A percentile compares a stretch with the other conserved stretches of the same genome.
phyloP scores from a whole-genome alignment of 2,329 filamentous ascomycete genomes.

The Fusarium xyrophilum region DNA sequence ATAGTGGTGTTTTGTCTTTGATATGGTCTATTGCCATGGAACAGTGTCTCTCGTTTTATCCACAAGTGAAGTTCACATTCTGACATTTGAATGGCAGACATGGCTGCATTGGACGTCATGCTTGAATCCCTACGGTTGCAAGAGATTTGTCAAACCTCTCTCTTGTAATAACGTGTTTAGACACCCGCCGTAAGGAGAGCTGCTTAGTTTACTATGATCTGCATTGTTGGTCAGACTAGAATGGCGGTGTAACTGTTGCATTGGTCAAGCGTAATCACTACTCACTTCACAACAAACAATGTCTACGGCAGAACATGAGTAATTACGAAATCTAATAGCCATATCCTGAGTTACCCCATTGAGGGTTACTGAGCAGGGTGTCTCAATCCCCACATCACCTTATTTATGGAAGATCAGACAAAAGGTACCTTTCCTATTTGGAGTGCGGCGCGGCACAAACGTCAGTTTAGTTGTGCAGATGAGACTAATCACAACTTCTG shows the following conservation, averaged over 20 bases:
- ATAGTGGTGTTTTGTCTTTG: background rate
- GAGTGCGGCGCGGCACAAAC: background rate
- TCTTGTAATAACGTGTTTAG: background rate
- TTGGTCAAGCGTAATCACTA: background rate
- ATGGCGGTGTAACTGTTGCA: background rate
- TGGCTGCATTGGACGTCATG: background rate
- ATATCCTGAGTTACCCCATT: rapidly evolving
- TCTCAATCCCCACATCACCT: background rate
- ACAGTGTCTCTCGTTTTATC: background rate
- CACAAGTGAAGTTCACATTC: background rate
- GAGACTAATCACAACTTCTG: background rate
- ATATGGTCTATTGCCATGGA: background rate
- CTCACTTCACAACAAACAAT: background rate
- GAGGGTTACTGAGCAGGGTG: rapidly evolving
- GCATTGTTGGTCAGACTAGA: background rate
- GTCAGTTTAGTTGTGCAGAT: background rate
- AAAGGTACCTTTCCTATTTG: background rate
- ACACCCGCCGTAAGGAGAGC: background rate
- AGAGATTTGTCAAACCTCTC: background rate
- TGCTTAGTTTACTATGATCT: background rate
- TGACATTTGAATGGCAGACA: background rate
- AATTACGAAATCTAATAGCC: background rate
- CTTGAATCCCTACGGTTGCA: too few species aligned
- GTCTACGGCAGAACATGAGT: rapidly evolving
- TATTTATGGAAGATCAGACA: background rate